A percentile compares a stretch with the other conserved stretches of the same genome.
phyloP scores from a whole-genome alignment of 1,284 basidiomycete species.

The Marasmius tenuissimus region DNA sequence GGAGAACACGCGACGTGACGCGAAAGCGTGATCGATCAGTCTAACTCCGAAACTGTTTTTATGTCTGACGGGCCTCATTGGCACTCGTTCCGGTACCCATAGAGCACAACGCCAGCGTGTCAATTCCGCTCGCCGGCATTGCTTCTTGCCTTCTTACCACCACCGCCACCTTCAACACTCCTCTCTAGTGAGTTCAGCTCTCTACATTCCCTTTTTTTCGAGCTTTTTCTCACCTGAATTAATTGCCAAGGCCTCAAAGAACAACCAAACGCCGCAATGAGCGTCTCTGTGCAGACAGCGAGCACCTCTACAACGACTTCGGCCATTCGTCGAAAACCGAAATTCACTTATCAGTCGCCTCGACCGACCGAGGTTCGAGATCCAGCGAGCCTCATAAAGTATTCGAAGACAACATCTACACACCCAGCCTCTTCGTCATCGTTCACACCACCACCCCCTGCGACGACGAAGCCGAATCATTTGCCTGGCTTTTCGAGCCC shows the following conservation, averaged over 20 bases:
- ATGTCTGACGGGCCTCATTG: not conserved
- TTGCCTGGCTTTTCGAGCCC: conserved; percentile 17
- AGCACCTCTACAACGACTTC: not conserved
- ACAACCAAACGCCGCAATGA: not conserved
- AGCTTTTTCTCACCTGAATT: not conserved
- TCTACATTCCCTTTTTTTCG: not conserved
- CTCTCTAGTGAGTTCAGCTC: not conserved
- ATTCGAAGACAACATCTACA: conserved; percentile 9
- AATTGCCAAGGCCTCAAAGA: not conserved
- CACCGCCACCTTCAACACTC: not conserved
- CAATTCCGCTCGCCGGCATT: not conserved
- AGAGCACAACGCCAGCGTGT: not conserved
- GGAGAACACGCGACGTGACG: not conserved
- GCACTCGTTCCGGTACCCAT: too few species aligned
- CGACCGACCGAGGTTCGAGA: conserved; percentile 24
- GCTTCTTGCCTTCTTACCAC: not conserved
- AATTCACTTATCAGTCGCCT: conserved; percentile 54
- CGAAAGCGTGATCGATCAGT: not conserved
- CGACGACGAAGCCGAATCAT: conserved; percentile 10
- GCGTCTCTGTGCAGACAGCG: conserved; percentile 1
- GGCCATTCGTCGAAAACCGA: conserved; percentile 45
- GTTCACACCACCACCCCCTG: conserved; percentile 9
- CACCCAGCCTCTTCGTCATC: conserved; percentile 11
- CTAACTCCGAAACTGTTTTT: not conserved
- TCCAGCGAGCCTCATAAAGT: conserved; percentile 3